These are phyloP conservation scores for Trichoderma asperelloides DNA, from an alignment of 495 filamentous ascomycete genomes.

Conservation along the genomic window DNA sequence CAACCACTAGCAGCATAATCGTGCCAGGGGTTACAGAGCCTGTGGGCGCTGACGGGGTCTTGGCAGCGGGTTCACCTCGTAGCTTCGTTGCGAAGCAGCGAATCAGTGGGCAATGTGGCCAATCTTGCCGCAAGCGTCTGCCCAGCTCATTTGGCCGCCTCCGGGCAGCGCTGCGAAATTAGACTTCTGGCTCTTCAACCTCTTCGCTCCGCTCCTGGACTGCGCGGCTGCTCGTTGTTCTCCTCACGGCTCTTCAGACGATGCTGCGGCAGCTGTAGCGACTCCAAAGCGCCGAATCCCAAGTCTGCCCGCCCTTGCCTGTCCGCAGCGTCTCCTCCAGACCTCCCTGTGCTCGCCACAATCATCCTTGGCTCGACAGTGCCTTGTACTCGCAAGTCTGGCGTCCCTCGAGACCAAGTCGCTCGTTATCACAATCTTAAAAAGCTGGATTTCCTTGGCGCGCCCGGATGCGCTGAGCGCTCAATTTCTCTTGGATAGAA, in stretches of 20 bases:
- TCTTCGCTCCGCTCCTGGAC: background rate
- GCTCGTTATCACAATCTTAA: background rate
- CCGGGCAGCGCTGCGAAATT: background rate
- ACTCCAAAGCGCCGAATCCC: background rate
- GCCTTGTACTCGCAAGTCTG: background rate
- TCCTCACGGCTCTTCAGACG: background rate
- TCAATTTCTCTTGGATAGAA: constrained; percentile 1
- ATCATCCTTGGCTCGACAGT: background rate
- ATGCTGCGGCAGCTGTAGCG: background rate
- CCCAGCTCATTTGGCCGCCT: background rate
- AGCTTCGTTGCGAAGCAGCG: background rate
- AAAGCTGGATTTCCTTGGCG: background rate
- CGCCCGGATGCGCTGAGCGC: background rate
- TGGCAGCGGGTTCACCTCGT: background rate
- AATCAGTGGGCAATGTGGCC: constrained; percentile 4
- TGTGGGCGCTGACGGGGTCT: background rate
- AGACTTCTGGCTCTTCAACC: background rate
- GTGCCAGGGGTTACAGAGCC: background rate
- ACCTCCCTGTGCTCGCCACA: background rate
- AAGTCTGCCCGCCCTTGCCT: background rate
- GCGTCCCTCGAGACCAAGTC: background rate
- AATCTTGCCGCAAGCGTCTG: constrained; percentile 1
- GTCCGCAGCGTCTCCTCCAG: background rate
- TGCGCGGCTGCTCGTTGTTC: background rate
- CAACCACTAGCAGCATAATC: constrained; percentile 5